Conservation (phyloP, 345 rosid genomes). For the Ceriops zippeliana region DNA sequence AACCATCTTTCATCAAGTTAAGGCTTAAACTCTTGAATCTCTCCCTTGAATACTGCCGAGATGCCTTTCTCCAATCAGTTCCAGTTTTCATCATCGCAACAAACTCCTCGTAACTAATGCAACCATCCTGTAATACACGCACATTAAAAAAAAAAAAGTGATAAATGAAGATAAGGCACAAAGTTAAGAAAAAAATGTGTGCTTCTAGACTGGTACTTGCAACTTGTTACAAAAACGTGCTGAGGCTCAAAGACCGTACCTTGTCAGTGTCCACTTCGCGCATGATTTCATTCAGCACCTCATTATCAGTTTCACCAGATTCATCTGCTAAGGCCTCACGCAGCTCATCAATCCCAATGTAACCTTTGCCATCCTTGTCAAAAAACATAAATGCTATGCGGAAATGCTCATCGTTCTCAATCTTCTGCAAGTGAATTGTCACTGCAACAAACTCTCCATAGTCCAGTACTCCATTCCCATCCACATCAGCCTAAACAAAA, state of each 20-base stretch:
- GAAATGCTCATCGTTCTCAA: conserved; percentile 94
- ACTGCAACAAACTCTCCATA: conserved; percentile 98
- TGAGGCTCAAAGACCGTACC: conserved; percentile 37
- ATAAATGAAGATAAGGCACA: background rate
- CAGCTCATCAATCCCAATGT: conserved; percentile 73
- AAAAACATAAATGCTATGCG: conserved; percentile 88
- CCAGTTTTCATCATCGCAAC: conserved; percentile 98
- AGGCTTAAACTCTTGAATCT: conserved; percentile 92
- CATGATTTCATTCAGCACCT: conserved; percentile 78
- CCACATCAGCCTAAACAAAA: conserved; percentile 81
- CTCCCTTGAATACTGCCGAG: conserved; percentile 95
- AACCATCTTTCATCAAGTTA: conserved; percentile 94
- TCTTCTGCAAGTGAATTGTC: conserved; percentile 93
- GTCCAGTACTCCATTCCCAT: conserved; percentile 82
- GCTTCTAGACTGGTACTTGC: no score
- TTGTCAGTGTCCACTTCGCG: conserved; percentile 94
- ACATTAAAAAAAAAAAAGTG: background rate
- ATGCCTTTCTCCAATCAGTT: conserved; percentile 98
- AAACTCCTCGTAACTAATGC: conserved; percentile 88
- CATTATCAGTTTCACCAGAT: conserved; percentile 55
- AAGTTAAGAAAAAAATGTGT: background rate
- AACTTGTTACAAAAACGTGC: background rate
- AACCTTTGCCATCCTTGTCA: conserved; percentile 76
- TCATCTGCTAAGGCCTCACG: conserved; percentile 72
- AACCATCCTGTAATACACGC: conserved; percentile 56